These are phyloP conservation scores for Pyrenophora seminiperda DNA, from an alignment of 2,329 filamentous ascomycete genomes.

Conservation along the genomic window DNA sequence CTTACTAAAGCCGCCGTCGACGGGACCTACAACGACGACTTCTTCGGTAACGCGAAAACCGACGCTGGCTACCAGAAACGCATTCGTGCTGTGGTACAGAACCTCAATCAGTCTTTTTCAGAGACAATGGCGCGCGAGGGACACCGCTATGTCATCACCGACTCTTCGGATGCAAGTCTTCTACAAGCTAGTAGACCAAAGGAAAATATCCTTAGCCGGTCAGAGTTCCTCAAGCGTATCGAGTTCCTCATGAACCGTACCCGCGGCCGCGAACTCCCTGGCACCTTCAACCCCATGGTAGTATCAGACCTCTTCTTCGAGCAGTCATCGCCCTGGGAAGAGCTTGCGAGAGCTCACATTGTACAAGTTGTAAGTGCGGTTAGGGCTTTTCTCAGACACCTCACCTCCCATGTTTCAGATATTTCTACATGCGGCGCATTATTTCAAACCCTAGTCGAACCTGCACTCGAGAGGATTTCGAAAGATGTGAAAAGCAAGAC, in stretches of 20 bases:
- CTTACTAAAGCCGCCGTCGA: constrained; percentile 56
- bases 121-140: constrained; percentile 12
- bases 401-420: constrained; percentile 5
- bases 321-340: constrained; percentile 61
- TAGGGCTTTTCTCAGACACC: constrained; percentile 11
- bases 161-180: too few relatives aligned
- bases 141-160: constrained; percentile 23
- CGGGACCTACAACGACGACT: constrained; percentile 52
- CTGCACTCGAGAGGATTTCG: constrained; percentile 10
- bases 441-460: constrained; percentile 7
- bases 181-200: too few relatives aligned
- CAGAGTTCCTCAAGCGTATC: background rate
- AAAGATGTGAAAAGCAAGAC: constrained; percentile 2
- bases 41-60: constrained; percentile 51
- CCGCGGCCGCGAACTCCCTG: constrained; percentile 28
- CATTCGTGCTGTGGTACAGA: constrained; percentile 31
- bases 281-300: constrained; percentile 47
- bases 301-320: constrained; percentile 64
- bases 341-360: constrained; percentile 46
- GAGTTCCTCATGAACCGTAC: constrained; percentile 16
- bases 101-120: constrained; percentile 1
- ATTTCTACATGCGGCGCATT: constrained; percentile 1
- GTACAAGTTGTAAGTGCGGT: constrained; percentile 41
- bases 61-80: constrained; percentile 23
- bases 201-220: constrained; percentile 1